Percentiles rank a stretch among this genome's conserved stretches.
phyloP scores from a whole-genome alignment of 495 filamentous ascomycete species.

The Daldinia concentrica region DNA sequence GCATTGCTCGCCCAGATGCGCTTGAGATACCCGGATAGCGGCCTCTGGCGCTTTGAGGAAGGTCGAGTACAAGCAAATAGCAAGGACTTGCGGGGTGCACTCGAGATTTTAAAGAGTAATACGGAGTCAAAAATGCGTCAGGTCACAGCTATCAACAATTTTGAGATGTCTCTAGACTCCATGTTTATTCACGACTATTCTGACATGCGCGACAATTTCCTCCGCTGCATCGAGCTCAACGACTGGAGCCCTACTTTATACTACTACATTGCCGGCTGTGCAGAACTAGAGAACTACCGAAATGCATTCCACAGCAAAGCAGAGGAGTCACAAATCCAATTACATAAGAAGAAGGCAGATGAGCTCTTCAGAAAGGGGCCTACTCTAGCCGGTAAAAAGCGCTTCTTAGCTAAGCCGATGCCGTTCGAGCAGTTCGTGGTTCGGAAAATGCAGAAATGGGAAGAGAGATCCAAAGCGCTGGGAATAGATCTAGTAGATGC shows the following conservation, averaged over 20 bases:
- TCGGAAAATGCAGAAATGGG: constrained; percentile 91
- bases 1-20: constrained; percentile 79
- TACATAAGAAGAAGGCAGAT: constrained; percentile 68
- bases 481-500: constrained; percentile 79
- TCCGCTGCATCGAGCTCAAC: constrained; percentile 83
- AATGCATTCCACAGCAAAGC: constrained; percentile 62
- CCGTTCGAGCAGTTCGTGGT: constrained; percentile 90
- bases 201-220: constrained; percentile 75
- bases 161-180: constrained; percentile 81
- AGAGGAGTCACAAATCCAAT: constrained; percentile 57
- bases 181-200: constrained; percentile 82
- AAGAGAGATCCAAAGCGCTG: constrained; percentile 75
- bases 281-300: constrained; percentile 83
- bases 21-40: constrained; percentile 78
- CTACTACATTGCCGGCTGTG: constrained; percentile 84
- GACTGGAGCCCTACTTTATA: constrained; percentile 92
- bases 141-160: constrained; percentile 79
- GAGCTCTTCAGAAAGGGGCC: constrained; percentile 77
- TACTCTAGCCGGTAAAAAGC: constrained; percentile 80
- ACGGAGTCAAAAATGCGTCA: constrained; percentile 82
- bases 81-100: constrained; percentile 71
- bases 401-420: constrained; percentile 86
- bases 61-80: constrained; percentile 79
- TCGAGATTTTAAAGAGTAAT: constrained; percentile 67
- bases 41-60: constrained; percentile 91